phyloP scores from a whole-genome alignment of 1,284 basidiomycete species.

The Pseudozyma thailandica region DNA sequence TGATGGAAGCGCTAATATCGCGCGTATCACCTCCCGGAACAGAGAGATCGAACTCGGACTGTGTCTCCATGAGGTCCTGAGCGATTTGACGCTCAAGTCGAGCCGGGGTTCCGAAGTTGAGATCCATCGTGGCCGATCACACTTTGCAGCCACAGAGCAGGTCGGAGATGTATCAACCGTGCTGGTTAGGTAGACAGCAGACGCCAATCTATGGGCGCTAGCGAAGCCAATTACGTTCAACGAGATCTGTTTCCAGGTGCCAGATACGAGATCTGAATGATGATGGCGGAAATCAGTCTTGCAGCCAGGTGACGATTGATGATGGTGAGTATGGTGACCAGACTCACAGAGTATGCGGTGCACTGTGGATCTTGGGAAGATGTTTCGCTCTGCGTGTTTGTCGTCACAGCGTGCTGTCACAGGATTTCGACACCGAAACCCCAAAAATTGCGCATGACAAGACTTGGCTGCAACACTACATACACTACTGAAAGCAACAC shows the following conservation, averaged over 20 bases:
- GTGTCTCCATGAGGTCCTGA: constrained; percentile 44
- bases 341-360: not conserved
- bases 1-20: constrained; percentile 41
- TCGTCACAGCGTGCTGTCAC: too few species aligned
- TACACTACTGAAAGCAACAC: not conserved
- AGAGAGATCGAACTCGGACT: constrained; percentile 52
- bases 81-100: constrained; percentile 53
- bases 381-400: not conserved
- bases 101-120: constrained; percentile 49
- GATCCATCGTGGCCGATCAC: constrained; percentile 26
- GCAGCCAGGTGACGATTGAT: not conserved
- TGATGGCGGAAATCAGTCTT: too few species aligned
- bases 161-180: not conserved
- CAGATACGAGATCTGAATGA: too few species aligned
- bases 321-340: too few species aligned
- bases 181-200: too few species aligned
- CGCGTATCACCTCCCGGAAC: constrained; percentile 36
- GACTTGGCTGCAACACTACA: not conserved
- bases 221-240: too few species aligned
- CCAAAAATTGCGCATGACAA: not conserved
- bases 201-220: too few species aligned
- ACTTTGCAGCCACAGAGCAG: too few species aligned
- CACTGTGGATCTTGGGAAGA: not conserved
- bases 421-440: too few species aligned
- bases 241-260: too few species aligned